A percentile compares a stretch with the other conserved stretches of the same genome.
phyloP scores from a whole-genome alignment of 208 protist species.

The Leishmania mexicana region DNA sequence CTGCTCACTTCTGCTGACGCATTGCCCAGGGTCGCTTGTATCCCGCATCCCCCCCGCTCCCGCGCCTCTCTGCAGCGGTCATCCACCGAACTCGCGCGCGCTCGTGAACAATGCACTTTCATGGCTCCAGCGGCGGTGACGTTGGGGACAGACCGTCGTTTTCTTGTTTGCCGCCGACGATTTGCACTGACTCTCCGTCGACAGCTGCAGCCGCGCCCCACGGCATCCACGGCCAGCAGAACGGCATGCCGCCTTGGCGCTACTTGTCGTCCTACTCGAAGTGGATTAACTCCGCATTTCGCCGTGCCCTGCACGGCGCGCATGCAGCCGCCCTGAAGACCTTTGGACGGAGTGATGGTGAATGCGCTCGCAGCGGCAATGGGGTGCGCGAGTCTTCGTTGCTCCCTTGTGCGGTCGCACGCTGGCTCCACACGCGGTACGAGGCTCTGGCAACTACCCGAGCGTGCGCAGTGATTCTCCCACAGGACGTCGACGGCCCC shows the following conservation, averaged over 20 bases:
- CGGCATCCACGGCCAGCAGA: neutral
- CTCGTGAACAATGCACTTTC: neutral
- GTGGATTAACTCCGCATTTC: neutral
- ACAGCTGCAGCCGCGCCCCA: neutral
- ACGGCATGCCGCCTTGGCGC: neutral
- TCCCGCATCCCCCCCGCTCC: neutral
- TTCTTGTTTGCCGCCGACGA: neutral
- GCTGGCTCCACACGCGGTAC: conserved; percentile 6
- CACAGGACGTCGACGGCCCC: conserved; percentile 11
- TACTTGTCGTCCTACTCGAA: neutral
- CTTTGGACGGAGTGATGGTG: neutral
- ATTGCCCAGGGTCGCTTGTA: neutral
- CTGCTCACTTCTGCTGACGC: too few species aligned
- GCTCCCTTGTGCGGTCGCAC: neutral
- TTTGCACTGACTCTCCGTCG: neutral
- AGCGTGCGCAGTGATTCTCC: conserved; percentile 21
- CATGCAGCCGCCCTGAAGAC: neutral
- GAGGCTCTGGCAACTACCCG: conserved; percentile 22
- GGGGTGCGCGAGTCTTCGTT: neutral
- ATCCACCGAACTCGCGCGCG: neutral
- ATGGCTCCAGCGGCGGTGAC: too few species aligned
- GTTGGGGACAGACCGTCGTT: too few species aligned
- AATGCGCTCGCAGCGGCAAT: neutral
- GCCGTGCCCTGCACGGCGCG: neutral
- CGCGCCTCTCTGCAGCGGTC: neutral